These are phyloP conservation scores for Phytophthora agathidicida DNA, from an alignment of 352 stramenopile genomes.

Conservation along the genomic window DNA sequence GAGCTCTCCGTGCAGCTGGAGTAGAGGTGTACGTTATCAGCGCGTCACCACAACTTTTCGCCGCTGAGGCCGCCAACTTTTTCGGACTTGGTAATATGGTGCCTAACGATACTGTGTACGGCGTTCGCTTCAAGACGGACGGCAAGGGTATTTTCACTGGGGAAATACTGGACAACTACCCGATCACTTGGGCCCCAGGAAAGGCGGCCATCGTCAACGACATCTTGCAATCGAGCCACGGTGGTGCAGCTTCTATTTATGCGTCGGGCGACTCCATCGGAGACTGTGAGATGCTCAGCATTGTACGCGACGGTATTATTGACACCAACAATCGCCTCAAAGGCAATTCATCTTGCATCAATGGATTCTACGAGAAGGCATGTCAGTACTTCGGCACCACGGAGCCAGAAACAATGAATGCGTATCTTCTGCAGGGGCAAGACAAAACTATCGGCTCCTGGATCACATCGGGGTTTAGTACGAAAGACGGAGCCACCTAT, in stretches of 20 bases:
- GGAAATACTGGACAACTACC: constrained; percentile 49
- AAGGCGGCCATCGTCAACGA: constrained; percentile 59
- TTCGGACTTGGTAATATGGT: constrained; percentile 62
- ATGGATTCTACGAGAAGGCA: constrained; percentile 63
- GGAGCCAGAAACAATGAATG: constrained; percentile 51
- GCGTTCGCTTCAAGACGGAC: constrained; percentile 58
- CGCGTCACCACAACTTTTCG: constrained; percentile 59
- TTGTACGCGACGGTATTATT: constrained; percentile 60
- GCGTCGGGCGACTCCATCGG: constrained; percentile 59
- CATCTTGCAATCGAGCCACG: constrained; percentile 50
- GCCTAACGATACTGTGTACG: constrained; percentile 56
- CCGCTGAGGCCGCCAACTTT: constrained; percentile 48
- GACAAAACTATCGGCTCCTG: constrained; percentile 63
- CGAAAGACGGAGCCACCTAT: constrained; percentile 58
- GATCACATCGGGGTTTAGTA: constrained; percentile 73
- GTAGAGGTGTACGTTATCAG: constrained; percentile 69
- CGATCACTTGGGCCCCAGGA: constrained; percentile 68
- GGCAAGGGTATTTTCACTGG: constrained; percentile 48
- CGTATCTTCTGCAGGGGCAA: constrained; percentile 67
- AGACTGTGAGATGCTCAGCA: constrained; percentile 69
- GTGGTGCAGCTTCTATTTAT: constrained; percentile 54
- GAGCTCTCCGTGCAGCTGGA: constrained; percentile 44
- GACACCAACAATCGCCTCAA: constrained; percentile 75
- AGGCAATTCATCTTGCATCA: constrained; percentile 52
- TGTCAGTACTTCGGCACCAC: constrained; percentile 52